Percentiles rank a stretch among this genome's conserved stretches.
Evolutionary conservation across 352 stramenopile genomes (phyloP).

Genomic region (Phytophthora pluvialis): DNA sequence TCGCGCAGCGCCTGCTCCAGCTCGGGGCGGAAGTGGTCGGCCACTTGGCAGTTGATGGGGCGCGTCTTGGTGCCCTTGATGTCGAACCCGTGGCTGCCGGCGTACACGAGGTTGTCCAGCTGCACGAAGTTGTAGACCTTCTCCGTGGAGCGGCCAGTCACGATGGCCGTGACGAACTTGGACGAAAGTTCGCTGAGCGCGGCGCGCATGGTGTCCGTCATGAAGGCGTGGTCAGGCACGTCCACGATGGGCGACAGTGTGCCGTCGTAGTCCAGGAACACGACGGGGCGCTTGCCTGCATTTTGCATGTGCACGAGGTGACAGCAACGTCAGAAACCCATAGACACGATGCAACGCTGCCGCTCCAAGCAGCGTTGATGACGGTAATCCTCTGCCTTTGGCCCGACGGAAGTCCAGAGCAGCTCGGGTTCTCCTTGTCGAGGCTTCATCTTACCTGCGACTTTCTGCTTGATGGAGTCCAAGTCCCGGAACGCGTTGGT

Average conservation of each 20-base stretch:
- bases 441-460: conserved; percentile 41
- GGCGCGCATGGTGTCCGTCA: conserved; percentile 67
- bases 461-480: conserved; percentile 59
- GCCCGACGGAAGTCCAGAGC: neutral
- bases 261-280: conserved; percentile 83
- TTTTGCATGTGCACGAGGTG: neutral
- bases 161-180: conserved; percentile 77
- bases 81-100: conserved; percentile 83
- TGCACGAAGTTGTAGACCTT: conserved; percentile 85
- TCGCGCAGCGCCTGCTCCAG: conserved; percentile 49
- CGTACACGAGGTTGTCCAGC: conserved; percentile 81
- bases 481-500: conserved; percentile 67
- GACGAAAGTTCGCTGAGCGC: conserved; percentile 65
- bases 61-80: conserved; percentile 70
- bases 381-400: conserved; percentile 7
- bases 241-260: conserved; percentile 85
- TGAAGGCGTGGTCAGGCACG: conserved; percentile 69
- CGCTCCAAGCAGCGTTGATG: conserved; percentile 12
- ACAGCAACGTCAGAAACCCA: conserved; percentile 33
- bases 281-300: conserved; percentile 65
- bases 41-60: conserved; percentile 65
- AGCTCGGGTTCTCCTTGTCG: neutral
- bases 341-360: conserved; percentile 12
- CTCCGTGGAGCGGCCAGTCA: conserved; percentile 72
- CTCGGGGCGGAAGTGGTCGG: conserved; percentile 56